Base-by-base conservation (phyloP, 1,284 basidiomycete species). In the Puccinia triticina region DNA sequence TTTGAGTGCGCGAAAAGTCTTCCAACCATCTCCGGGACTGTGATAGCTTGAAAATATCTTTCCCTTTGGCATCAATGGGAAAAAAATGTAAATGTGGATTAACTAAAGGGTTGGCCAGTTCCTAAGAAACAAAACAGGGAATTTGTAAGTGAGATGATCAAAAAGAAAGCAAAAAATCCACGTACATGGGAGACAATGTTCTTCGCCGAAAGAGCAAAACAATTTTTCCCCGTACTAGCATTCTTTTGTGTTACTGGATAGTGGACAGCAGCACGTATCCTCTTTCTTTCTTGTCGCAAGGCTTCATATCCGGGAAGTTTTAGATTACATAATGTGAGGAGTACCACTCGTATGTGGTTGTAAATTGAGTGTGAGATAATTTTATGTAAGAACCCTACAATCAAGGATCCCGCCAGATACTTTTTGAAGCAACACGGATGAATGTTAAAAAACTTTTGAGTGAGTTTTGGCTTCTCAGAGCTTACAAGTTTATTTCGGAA, bases 331-430 rank as follows among this genome's bases (percentile, higher is more conserved):
- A 69, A 18, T 1, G 10, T 48, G 23, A 26, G 18, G 23, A 69
- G 43, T 14, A 69, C 40, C 37, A 46, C 4, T n/a, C 40, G 34
- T 14, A 69, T 66, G 37, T 66, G 32, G 64, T 37, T 34, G 64
- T 66, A 66, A 23, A 66, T 66, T 32, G 29, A 34, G 37, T n/a
- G 66, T 8, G 21, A 69, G 21, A 69, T n/a, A n/a, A 69, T 43
- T 29, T 69, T 69, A 32, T 48, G 66, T 46, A 69, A 14, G 66
- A 69, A 69, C 8, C 66, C 66, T 21, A 69, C 18, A 43, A 69
- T 69, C 66, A 69, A 43, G 7, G 66, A 43, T 43, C 66, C 66
- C 1, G 66, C 37, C 3, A 69, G 37, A n/a, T 43, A 69, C 34
- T 69, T 48, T 16, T 34, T 2, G 18, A 18, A 50, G 10, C 12